A percentile compares a stretch with the other conserved stretches of the same genome.
Conservation (phyloP, 169 alveolate genomes). For the Plasmodium chabaudi region DNA sequence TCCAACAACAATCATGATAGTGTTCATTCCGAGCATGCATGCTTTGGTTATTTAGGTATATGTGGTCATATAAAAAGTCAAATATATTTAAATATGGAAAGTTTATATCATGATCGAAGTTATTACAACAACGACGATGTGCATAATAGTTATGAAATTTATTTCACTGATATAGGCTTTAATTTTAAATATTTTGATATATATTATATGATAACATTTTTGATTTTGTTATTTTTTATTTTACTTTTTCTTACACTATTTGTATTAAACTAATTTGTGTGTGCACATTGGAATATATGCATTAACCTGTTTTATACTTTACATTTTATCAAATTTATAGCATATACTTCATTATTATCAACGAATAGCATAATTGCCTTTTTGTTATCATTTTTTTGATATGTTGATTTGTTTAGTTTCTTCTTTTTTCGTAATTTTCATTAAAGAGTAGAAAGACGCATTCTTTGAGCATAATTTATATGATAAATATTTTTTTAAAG, state of each 20-base stretch:
- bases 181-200: slow-evolving; percentile 1
- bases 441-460: too few species aligned
- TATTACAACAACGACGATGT: slow-evolving; percentile 12
- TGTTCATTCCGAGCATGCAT: background rate
- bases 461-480: too few species aligned
- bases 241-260: background rate
- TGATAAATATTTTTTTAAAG: too few species aligned
- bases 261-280: too few species aligned
- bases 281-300: too few species aligned
- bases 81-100: slow-evolving; percentile 33
- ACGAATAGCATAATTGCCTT: too few species aligned
- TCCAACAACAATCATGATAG: background rate
- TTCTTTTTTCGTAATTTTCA: too few species aligned
- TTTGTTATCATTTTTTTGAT: too few species aligned
- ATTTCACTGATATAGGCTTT: slow-evolving; percentile 39
- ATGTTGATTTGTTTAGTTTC: too few species aligned
- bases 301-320: too few species aligned
- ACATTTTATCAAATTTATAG: too few species aligned
- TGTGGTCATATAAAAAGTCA: slow-evolving; percentile 61
- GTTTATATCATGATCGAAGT: slow-evolving; percentile 15
- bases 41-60: slow-evolving; percentile 36
- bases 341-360: too few species aligned
- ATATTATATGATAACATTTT: background rate
- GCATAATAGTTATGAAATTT: slow-evolving; percentile 1
- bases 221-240: slow-evolving; percentile 19